Evolutionary conservation across 768 basidiomycete genomes (phyloP), one percentile per base, ranked within the genome.

Genomic region (Obba rivulosa): DNA sequence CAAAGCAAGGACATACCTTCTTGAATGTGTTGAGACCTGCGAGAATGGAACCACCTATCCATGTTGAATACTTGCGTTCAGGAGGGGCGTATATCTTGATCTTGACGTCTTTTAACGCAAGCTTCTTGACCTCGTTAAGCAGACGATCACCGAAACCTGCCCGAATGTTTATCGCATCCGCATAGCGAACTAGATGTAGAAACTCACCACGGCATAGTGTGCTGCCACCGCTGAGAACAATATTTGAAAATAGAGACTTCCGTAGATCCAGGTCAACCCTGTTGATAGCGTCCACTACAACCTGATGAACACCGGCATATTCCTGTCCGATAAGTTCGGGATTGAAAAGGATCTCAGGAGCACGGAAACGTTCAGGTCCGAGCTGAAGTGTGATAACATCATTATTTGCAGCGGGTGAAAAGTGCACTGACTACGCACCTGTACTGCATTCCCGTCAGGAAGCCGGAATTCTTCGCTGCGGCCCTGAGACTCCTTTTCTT

Each of bases 51-150:
- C 96, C 96, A 45, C 96, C 95, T 60, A 93, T 93, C 91, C 91
- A 94, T 40, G 91, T 92, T 28, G 90, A 92, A 69, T 95, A 95
- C 68, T 98, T 99, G 57, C 96, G 84, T 69, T 99, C 96, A n/a
- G 96, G 96, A 17, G 96, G 96, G 22, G 96, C 96, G 58, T 91
- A 95, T 59, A 99, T 99, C 74, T 95, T 96, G 69, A 99, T 92
- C 75, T 98, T 99, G 61, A 95, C 81, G 57, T 98, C 95, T 65
- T 93, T 92, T 55, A 97, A 67, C 22, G 94, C 92, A 41, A 96
- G 72, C 71, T 91, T 94, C 76, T 97, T 97, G 44, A 96, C 90
- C 68, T 99, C 96, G 60, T 94, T 92, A 50, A 98, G 74, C 43
- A 99, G 75, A 45, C 96, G 85, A 69, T 98, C 96, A 43, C 94